A percentile compares a stretch with the other conserved stretches of the same genome.
phyloP scores from a whole-genome alignment of 768 basidiomycete species.

The Serendipita indica region DNA sequence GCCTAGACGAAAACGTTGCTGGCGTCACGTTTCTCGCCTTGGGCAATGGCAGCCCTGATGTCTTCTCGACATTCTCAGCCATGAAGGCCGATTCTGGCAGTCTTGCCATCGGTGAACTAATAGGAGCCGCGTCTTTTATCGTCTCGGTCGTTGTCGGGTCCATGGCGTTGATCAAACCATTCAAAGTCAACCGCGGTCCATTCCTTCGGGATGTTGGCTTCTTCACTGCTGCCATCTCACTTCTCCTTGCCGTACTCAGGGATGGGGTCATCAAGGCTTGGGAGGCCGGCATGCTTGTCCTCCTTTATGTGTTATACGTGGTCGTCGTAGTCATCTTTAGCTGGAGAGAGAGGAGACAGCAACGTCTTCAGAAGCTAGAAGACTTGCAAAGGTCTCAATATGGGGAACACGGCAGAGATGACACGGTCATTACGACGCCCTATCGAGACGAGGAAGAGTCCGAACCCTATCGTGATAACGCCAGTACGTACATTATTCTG shows the following conservation, averaged over 20 bases:
- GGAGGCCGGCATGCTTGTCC: slow-evolving; percentile 62
- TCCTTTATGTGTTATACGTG: slow-evolving; percentile 66
- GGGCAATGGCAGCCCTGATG: slow-evolving; percentile 92
- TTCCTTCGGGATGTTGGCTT: slow-evolving; percentile 93
- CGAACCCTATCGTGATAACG: neutral
- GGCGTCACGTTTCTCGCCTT: slow-evolving; percentile 96
- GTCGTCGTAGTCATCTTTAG: slow-evolving; percentile 54
- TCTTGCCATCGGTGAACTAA: slow-evolving; percentile 84
- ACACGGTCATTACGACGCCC: slow-evolving; percentile 30
- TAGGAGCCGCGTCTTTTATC: slow-evolving; percentile 93
- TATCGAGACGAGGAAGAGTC: slow-evolving; percentile 50
- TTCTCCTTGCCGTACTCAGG: slow-evolving; percentile 61
- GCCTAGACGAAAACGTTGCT: slow-evolving; percentile 83
- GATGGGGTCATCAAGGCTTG: slow-evolving; percentile 56
- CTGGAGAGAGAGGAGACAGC: slow-evolving; percentile 55
- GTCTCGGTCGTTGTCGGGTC: slow-evolving; percentile 91
- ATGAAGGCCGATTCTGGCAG: slow-evolving; percentile 75
- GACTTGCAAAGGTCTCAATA: slow-evolving; percentile 45
- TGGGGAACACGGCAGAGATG: slow-evolving; percentile 29
- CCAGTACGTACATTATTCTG: neutral
- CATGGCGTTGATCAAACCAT: slow-evolving; percentile 96
- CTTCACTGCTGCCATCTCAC: slow-evolving; percentile 67
- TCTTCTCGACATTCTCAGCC: slow-evolving; percentile 91
- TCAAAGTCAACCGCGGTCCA: slow-evolving; percentile 60
- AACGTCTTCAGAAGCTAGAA: slow-evolving; percentile 33